A percentile compares a stretch with the other conserved stretches of the same genome.
Conservation (phyloP, 2,329 filamentous ascomycete species). For the Sclerotinia borealis region DNA sequence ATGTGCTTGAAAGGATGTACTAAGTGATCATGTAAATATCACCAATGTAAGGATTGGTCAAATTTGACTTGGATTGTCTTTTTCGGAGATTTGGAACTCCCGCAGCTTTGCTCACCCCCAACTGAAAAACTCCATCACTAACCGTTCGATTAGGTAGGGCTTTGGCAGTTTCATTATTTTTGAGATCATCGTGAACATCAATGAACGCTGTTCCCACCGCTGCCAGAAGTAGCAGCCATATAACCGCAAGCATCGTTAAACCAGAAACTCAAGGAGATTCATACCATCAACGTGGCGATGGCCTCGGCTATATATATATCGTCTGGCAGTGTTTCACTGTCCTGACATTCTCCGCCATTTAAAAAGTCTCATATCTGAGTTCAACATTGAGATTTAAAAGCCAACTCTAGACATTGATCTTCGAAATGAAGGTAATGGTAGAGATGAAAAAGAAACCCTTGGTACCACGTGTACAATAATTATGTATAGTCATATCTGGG, state of each 20-base stretch:
- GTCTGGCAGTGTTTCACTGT: not conserved
- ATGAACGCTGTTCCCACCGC: not conserved
- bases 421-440: not conserved
- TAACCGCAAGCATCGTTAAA: not conserved
- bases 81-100: not conserved
- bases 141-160: not conserved
- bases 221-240: not conserved
- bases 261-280: not conserved
- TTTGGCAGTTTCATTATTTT: not conserved
- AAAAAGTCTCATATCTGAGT: not conserved
- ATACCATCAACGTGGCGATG: not conserved
- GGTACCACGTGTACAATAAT: not conserved
- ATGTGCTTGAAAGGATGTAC: not conserved
- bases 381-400: not conserved
- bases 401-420: constrained; percentile 4
- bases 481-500: not conserved
- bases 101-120: not conserved
- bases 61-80: not conserved
- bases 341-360: not conserved
- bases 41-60: constrained; percentile 5
- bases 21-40: constrained; percentile 10
- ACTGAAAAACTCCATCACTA: not conserved
- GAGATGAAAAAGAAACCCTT: not conserved
- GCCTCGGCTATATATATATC: not conserved
- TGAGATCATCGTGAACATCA: not conserved